These are phyloP conservation scores for Colletotrichum cereale DNA, from an alignment of 2,329 filamentous ascomycete genomes.

Conservation along the genomic window DNA sequence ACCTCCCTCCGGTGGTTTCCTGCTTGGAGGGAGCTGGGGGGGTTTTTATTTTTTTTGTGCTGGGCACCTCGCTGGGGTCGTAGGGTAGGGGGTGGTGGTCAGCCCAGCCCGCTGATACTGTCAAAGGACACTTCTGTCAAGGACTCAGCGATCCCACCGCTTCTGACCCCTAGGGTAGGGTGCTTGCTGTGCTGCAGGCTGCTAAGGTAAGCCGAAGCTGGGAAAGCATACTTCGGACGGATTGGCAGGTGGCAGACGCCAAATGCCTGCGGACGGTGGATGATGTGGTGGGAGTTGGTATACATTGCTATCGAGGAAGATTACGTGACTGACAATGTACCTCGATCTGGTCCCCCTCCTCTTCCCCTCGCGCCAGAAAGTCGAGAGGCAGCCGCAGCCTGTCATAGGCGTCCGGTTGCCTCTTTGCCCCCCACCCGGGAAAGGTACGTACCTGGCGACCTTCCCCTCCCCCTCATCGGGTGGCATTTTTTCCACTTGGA, in stretches of 20 bases:
- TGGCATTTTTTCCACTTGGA: constrained; percentile 37
- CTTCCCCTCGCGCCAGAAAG: neutral
- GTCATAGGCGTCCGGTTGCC: constrained; percentile 33
- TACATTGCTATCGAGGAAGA: neutral
- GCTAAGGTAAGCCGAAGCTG: constrained; percentile 15
- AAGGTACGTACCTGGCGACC: constrained; percentile 13
- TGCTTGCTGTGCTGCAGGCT: constrained; percentile 18
- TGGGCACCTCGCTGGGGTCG: constrained; percentile 10
- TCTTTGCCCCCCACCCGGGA: constrained; percentile 17
- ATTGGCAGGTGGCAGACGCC: constrained; percentile 37
- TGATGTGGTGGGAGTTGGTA: neutral
- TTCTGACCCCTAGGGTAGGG: neutral
- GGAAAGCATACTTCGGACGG: constrained; percentile 34
- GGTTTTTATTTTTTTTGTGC: neutral
- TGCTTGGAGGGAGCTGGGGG: constrained; percentile 15
- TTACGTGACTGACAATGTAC: neutral
- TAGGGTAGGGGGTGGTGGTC: constrained; percentile 16
- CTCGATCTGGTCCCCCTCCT: neutral
- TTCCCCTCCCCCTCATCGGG: constrained; percentile 23
- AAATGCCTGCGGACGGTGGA: constrained; percentile 25
- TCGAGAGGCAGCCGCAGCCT: constrained; percentile 29
- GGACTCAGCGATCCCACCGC: neutral
- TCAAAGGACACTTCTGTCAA: constrained; percentile 1
- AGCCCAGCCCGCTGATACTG: constrained; percentile 31
- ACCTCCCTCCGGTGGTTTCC: constrained; percentile 1